Conservation (phyloP, 164 flowering plant genomes). For the Berberis vulgaris region DNA sequence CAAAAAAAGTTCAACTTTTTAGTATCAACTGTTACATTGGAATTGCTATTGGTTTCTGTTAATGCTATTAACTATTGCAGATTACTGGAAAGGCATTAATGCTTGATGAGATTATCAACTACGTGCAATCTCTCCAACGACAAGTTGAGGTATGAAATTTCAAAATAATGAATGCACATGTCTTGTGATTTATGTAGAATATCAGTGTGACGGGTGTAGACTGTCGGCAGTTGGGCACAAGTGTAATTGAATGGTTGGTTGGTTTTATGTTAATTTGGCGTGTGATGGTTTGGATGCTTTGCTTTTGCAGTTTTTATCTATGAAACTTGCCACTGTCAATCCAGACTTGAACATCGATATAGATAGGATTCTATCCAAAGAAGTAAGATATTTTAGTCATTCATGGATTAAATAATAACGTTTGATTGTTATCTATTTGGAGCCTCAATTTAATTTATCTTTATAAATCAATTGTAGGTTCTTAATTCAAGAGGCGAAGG, state of each 20-base stretch:
- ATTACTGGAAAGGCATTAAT: conserved; percentile 94
- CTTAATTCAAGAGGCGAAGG: conserved; percentile 38
- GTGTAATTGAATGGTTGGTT: no score
- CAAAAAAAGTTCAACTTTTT: background rate
- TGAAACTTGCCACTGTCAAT: conserved; percentile 93
- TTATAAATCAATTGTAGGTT: conserved; percentile 27
- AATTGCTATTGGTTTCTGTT: background rate
- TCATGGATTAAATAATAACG: no score
- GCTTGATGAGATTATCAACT: conserved; percentile 98
- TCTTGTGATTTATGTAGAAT: no score
- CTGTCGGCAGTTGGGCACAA: no score
- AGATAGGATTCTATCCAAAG: conserved; percentile 68
- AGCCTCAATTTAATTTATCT: background rate
- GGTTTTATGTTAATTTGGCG: no score
- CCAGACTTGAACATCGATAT: conserved; percentile 71
- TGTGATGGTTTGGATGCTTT: background rate
- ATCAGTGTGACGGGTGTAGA: no score
- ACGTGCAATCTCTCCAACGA: conserved; percentile 92
- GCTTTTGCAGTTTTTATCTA: conserved; percentile 68
- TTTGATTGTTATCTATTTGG: no score
- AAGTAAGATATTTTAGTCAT: conserved; percentile 33
- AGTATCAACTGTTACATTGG: background rate
- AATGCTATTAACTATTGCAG: conserved; percentile 19
- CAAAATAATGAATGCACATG: no score
- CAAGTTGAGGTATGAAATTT: conserved; percentile 80